Conservation (phyloP, 1,284 basidiomycete species). For the Caloboletus firmus region DNA sequence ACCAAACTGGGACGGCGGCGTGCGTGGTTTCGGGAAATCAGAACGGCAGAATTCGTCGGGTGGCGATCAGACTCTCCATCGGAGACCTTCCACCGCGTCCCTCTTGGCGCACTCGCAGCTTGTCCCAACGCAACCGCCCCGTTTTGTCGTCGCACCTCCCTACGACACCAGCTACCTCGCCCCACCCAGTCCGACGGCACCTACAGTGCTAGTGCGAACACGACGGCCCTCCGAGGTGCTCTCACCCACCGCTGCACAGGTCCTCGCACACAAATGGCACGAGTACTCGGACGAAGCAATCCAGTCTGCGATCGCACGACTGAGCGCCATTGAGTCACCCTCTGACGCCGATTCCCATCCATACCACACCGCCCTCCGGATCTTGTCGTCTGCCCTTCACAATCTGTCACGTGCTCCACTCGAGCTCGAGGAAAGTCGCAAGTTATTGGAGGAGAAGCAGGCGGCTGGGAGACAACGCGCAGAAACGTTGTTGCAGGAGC, state of each 20-base stretch:
- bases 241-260: constrained; percentile 39
- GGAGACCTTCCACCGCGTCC: constrained; percentile 34
- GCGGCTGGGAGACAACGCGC: constrained; percentile 47
- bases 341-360: constrained; percentile 52
- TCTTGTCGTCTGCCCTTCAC: constrained; percentile 64
- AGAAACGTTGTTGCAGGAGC: constrained; percentile 52
- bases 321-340: constrained; percentile 44
- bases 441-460: constrained; percentile 58
- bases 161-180: constrained; percentile 33
- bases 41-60: constrained; percentile 36
- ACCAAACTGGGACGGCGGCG: constrained; percentile 62
- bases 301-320: constrained; percentile 53
- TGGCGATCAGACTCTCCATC: constrained; percentile 22
- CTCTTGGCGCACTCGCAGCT: constrained; percentile 37
- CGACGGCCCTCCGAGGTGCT: constrained; percentile 29
- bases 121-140: constrained; percentile 36
- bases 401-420: constrained; percentile 54
- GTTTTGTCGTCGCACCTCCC: constrained; percentile 58
- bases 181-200: constrained; percentile 25
- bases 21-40: constrained; percentile 50
- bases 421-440: constrained; percentile 62
- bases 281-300: constrained; percentile 71
- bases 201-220: not conserved
- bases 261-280: constrained; percentile 68
- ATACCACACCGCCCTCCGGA: constrained; percentile 65